phyloP scores from a whole-genome alignment of 1,139 yeast species.

The Pichia sp. region DNA sequence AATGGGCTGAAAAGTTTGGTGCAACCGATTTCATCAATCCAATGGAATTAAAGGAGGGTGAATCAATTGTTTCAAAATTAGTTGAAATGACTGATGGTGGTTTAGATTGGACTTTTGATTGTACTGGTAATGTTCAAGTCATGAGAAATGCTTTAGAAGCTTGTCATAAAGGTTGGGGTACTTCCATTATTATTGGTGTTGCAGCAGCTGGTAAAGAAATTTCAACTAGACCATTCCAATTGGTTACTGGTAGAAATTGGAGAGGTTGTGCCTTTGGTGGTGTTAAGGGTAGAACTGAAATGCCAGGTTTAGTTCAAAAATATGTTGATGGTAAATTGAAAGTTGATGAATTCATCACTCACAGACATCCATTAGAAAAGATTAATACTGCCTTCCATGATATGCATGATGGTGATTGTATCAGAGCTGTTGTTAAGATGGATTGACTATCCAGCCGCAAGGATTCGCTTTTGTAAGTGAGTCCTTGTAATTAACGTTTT shows the following conservation, averaged over 20 bases:
- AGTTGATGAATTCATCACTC: conserved; percentile 94
- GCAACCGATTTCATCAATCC: conserved; percentile 95
- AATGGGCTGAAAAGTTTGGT: conserved; percentile 85
- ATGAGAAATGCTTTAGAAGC: conserved; percentile 96
- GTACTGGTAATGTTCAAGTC: conserved; percentile 92
- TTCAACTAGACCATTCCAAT: conserved; percentile 95
- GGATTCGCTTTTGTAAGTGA: conserved; percentile 6
- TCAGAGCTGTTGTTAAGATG: conserved; percentile 67
- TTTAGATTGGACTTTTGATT: conserved; percentile 89
- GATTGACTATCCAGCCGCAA: conserved; percentile 10
- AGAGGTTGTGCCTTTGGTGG: conserved; percentile 98
- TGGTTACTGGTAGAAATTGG: conserved; percentile 98
- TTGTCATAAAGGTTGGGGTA: conserved; percentile 99
- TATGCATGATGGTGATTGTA: conserved; percentile 89
- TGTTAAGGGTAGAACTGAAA: conserved; percentile 93
- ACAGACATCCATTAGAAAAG: conserved; percentile 67
- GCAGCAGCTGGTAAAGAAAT: conserved; percentile 98
- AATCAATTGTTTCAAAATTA: conserved; percentile 74
- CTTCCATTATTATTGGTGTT: conserved; percentile 89
- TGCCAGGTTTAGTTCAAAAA: conserved; percentile 85
- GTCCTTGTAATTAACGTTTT: too few species aligned
- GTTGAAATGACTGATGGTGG: conserved; percentile 95
- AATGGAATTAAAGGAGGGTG: conserved; percentile 55
- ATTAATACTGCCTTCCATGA: conserved; percentile 90
- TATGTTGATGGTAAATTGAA: conserved; percentile 76